Evolutionary conservation across 2,329 filamentous ascomycete genomes (phyloP), one percentile per base, ranked within the genome.

Genomic region (Apiospora malaysiana): DNA sequence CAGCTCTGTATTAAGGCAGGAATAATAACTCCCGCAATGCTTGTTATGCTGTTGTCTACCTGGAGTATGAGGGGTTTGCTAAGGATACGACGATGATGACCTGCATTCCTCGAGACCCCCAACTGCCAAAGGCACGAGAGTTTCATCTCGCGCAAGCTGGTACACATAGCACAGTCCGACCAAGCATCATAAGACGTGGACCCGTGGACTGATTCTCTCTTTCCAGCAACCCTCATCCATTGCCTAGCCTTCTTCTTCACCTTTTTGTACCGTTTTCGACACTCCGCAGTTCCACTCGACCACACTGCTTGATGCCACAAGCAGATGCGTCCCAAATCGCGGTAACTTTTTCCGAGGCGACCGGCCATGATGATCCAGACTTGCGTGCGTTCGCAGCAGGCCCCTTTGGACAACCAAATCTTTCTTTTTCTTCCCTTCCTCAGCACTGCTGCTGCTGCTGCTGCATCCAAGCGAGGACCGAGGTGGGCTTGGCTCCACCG

Each of bases 1-100:
- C 51, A 59, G 51, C 51, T 59, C 18, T 40, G 56, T 40, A 63
- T 63, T 63, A 63, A 40, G 32, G 32, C 56, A 63, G 56, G 32
- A 63, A 40, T 21, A 63, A 40, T 21, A 63, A 40, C 56, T 63
- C 56, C 56, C 32, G 56, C 51, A 2, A 63, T 40, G 27, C n/a
- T 12, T 21, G 40, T 18, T 63, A 63, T 63, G 56, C 56, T 63
- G 56, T 37, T 40, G 27, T 40, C 56, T 63, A 63, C 56, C n/a
- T 63, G 21, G 56, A 63, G 56, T 18, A 63, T 56, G 27, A 21
- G 27, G 27, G 27, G 32, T 18, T 18, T 40, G 56, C 56, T 40
- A 32, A 10, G 56, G 16, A 8, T 40, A 32, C 21, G 21, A 4
- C 21, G 16, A 21, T 56, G 14, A 37, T 9, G 37, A 23, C 21